These are phyloP conservation scores for Sugiyamaella japonica DNA, from an alignment of 1,139 yeast species.

Conservation along the genomic window DNA sequence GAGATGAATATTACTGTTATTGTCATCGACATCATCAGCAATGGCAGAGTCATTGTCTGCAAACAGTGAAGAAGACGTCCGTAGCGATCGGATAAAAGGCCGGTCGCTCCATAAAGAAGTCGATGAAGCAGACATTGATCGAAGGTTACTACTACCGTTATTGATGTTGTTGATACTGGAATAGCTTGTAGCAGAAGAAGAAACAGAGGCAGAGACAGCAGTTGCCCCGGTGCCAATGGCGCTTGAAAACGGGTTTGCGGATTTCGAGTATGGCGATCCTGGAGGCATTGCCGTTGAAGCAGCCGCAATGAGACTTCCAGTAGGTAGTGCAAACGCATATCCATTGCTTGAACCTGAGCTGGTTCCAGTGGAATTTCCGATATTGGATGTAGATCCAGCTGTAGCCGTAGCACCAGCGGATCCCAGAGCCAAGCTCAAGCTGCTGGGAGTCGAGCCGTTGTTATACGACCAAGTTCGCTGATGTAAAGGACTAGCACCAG, in stretches of 20 bases:
- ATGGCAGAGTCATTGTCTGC: conserved; percentile 45
- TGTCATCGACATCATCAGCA: conserved; percentile 44
- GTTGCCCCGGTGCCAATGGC: conserved; percentile 1
- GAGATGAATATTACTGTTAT: conserved; percentile 14
- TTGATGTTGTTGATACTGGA: background rate
- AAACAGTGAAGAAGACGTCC: conserved; percentile 17
- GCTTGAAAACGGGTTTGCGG: conserved; percentile 13
- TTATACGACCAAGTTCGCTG: conserved; percentile 11
- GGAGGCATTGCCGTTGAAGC: conserved; percentile 15
- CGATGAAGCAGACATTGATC: conserved; percentile 23
- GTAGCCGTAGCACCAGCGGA: background rate
- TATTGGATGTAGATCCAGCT: background rate
- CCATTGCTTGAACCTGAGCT: background rate
- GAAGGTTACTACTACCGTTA: conserved; percentile 1
- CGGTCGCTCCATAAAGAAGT: conserved; percentile 20
- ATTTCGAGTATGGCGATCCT: conserved; percentile 13
- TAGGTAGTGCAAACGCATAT: conserved; percentile 10
- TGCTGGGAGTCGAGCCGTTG: conserved; percentile 3
- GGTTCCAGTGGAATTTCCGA: background rate
- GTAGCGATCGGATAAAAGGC: conserved; percentile 14
- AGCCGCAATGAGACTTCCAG: conserved; percentile 13
- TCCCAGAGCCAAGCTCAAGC: conserved; percentile 12
- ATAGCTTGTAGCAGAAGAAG: conserved; percentile 1
- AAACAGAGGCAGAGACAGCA: too few relatives aligned
- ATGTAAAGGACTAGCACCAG: conserved; percentile 6